Percentiles rank a stretch among this genome's conserved stretches.
These are phyloP conservation scores for Saccharomyces hybrid DNA, from an alignment of 1,139 yeast species.

Conservation along the genomic window DNA sequence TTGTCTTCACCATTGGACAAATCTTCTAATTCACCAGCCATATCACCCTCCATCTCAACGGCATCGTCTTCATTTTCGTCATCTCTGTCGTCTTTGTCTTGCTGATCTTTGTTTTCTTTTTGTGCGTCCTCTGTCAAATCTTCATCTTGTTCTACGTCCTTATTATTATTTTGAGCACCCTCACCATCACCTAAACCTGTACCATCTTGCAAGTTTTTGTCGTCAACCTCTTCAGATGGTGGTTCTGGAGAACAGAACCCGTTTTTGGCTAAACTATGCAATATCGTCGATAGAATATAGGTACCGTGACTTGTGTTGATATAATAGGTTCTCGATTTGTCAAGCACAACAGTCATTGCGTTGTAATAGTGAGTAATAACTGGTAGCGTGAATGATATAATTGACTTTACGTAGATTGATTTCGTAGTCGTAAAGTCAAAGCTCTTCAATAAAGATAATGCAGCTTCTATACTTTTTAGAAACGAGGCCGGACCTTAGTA, in stretches of 20 bases:
- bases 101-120: slow-evolving; percentile 68
- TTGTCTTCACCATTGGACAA: slow-evolving; percentile 62
- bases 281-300: slow-evolving; percentile 47
- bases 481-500: slow-evolving; percentile 33
- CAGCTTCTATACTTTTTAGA: slow-evolving; percentile 29
- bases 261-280: slow-evolving; percentile 59
- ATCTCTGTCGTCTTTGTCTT: slow-evolving; percentile 50
- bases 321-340: slow-evolving; percentile 42
- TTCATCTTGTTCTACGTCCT: slow-evolving; percentile 88
- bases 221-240: slow-evolving; percentile 58
- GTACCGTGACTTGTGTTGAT: slow-evolving; percentile 52
- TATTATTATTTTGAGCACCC: slow-evolving; percentile 73
- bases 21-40: slow-evolving; percentile 89
- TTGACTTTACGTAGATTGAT: slow-evolving; percentile 35
- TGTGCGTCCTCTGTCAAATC: slow-evolving; percentile 87
- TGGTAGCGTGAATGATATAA: slow-evolving; percentile 51
- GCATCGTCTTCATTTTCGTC: slow-evolving; percentile 68
- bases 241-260: slow-evolving; percentile 94
- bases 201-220: slow-evolving; percentile 65
- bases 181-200: slow-evolving; percentile 98
- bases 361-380: slow-evolving; percentile 47
- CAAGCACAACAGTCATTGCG: slow-evolving; percentile 38
- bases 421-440: slow-evolving; percentile 35
- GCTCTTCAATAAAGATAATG: slow-evolving; percentile 28
- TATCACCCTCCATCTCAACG: slow-evolving; percentile 89